Evolutionary conservation across 495 filamentous ascomycete genomes (phyloP).

Genomic region (Aspergillus avenaceus): DNA sequence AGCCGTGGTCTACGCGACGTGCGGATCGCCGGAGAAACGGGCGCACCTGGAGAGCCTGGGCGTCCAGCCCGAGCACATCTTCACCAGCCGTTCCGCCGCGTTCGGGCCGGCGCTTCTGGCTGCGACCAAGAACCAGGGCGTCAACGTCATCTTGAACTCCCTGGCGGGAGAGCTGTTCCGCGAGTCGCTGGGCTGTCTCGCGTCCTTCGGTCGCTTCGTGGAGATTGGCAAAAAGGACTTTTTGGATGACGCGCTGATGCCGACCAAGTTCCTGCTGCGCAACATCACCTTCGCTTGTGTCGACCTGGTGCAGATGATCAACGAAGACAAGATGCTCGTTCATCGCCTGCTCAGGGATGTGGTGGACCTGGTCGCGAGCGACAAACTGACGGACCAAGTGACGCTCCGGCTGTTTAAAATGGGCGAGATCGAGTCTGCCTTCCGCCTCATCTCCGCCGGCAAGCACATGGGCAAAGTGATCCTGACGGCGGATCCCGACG

Average conservation of each 20-base stretch:
- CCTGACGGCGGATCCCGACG: too few relatives aligned
- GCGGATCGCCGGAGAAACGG: slow-evolving; percentile 35
- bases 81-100: slow-evolving; percentile 27
- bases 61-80: slow-evolving; percentile 42
- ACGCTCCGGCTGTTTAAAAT: too few relatives aligned
- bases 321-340: slow-evolving; percentile 32
- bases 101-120: neutral
- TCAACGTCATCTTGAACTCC: slow-evolving; percentile 53
- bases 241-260: slow-evolving; percentile 17
- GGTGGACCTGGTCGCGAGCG: neutral
- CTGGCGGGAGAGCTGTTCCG: slow-evolving; percentile 47
- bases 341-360: slow-evolving; percentile 9
- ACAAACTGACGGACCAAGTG: too few relatives aligned
- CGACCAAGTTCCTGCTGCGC: too few relatives aligned
- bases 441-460: neutral
- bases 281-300: slow-evolving; percentile 33
- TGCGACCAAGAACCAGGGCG: slow-evolving; percentile 38
- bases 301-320: slow-evolving; percentile 19
- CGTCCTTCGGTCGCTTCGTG: slow-evolving; percentile 51
- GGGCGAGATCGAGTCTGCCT: neutral
- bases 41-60: slow-evolving; percentile 23
- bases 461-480: neutral
- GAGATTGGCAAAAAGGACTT: slow-evolving; percentile 28
- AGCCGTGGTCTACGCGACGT: slow-evolving; percentile 36
- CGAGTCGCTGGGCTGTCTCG: slow-evolving; percentile 50